Conservation (phyloP, 2,329 filamentous ascomycete species). For the Colletotrichum australisinense region DNA sequence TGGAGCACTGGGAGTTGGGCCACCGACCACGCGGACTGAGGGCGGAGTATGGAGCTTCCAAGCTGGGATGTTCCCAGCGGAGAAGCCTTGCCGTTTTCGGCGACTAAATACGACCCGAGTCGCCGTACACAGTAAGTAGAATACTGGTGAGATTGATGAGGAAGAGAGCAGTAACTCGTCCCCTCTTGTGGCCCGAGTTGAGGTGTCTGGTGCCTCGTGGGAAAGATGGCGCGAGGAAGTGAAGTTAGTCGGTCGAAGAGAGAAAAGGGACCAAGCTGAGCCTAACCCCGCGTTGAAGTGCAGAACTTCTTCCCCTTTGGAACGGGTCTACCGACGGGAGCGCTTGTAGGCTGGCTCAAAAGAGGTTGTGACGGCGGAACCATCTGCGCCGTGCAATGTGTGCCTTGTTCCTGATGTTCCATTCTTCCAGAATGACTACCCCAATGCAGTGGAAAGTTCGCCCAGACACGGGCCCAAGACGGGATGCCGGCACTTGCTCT, state of each 20-base stretch:
- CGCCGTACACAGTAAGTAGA: slow-evolving; percentile 1
- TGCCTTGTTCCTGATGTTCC: not conserved
- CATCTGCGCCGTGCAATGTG: not conserved
- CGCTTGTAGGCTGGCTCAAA: not conserved
- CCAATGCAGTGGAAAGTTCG: not conserved
- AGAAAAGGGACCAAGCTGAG: not conserved
- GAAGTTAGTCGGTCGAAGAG: too few species aligned
- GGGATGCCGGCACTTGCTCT: slow-evolving; percentile 4
- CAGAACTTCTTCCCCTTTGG: not conserved
- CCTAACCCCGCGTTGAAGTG: not conserved
- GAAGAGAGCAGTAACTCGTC: not conserved
- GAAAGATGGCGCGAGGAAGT: not conserved
- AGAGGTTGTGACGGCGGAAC: not conserved
- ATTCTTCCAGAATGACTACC: not conserved
- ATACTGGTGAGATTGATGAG: not conserved
- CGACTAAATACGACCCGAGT: not conserved
- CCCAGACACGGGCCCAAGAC: not conserved
- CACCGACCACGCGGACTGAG: not conserved
- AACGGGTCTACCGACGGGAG: not conserved
- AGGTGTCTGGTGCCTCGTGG: not conserved
- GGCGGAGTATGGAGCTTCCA: not conserved
- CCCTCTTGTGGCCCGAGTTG: not conserved
- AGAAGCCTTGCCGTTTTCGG: not conserved
- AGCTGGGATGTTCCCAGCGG: slow-evolving; percentile 10
- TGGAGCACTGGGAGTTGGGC: not conserved